Evolutionary conservation across 1,284 basidiomycete genomes (phyloP), one percentile per base, ranked within the genome.

Genomic region (Tylopilus sp.): DNA sequence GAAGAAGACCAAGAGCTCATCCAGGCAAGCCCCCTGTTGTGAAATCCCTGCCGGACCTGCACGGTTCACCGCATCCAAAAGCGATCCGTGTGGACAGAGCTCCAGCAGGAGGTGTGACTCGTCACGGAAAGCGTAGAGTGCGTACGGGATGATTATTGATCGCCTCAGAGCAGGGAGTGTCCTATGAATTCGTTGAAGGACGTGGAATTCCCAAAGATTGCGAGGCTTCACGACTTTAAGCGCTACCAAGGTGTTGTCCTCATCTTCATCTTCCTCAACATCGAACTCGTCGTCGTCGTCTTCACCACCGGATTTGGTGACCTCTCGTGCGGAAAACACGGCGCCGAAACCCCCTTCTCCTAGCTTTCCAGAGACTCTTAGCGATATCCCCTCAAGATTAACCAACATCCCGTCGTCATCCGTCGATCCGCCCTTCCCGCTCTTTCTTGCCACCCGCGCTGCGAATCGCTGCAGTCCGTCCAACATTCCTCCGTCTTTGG

Each of bases 291-390:
- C 74, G 14, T 78, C 76, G 7, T 81, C 80, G 8, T 79, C 75
- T 10, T 63, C 66, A 30, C 58, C 62, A 10, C 57, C 54, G 9
- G 57, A 52, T 30, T 65, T 65, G 18, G 68, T 77, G n/a, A 80
- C 61, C 58, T 83, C 81, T 51, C 78, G 76, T 5, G 87, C 92
- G 53, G 85, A 82, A 73, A 96, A 99, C 10, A 99, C 96, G 3
- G 88, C 82, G 0, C 95, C 96, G 61, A 94, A 99, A 0, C 94
- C 94, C 7, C 96, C 96, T 72, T 99, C 95, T 6, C 96, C 96
- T 20, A 99, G 77, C 70, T 98, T 98, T 56, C 87, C 86, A 6
- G 76, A 73, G 9, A 98, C 80, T 46, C 78, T 77, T 61, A 88
- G 92, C 40, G 71, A 73, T 53, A 78, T 78, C 4, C 77, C 82